Conservation (phyloP, 164 flowering plant genomes). For the Liquidambar formosana region DNA sequence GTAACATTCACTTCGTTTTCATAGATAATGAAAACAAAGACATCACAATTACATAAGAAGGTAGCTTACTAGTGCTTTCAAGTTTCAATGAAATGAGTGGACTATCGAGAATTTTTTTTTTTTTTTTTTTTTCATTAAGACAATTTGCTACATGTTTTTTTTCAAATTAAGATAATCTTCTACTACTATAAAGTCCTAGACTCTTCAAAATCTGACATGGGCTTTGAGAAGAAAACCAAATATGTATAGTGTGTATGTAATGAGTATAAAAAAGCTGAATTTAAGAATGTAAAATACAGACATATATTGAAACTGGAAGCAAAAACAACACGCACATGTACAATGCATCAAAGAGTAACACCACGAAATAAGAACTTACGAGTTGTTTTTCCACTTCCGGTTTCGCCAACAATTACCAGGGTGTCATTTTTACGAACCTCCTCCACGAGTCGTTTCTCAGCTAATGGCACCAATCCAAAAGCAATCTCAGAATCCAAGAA, state of each 20-base stretch:
- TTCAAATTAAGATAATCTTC: too few species aligned
- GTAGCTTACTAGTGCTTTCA: not conserved
- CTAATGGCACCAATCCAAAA: not conserved
- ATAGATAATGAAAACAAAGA: not conserved
- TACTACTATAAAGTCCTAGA: too few species aligned
- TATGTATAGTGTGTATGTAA: too few species aligned
- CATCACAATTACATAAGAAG: not conserved
- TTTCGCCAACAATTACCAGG: conserved; percentile 89
- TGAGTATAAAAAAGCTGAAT: too few species aligned
- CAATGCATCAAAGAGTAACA: not conserved
- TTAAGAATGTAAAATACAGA: too few species aligned
- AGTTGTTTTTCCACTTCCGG: conserved; percentile 97
- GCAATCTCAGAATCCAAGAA: not conserved
- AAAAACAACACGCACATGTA: not conserved
- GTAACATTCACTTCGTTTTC: not conserved
- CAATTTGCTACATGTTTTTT: not conserved
- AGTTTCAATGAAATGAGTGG: not conserved
- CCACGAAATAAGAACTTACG: conserved; percentile 50
- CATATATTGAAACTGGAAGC: not conserved
- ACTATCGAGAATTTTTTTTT: too few species aligned
- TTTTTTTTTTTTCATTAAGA: not conserved
- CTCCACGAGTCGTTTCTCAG: conserved; percentile 64
- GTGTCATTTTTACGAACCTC: conserved; percentile 72
- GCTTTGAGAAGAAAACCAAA: too few species aligned
- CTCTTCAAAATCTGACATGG: too few species aligned